Conservation (phyloP, 2,329 filamentous ascomycete species). For the Cadophora malorum region DNA sequence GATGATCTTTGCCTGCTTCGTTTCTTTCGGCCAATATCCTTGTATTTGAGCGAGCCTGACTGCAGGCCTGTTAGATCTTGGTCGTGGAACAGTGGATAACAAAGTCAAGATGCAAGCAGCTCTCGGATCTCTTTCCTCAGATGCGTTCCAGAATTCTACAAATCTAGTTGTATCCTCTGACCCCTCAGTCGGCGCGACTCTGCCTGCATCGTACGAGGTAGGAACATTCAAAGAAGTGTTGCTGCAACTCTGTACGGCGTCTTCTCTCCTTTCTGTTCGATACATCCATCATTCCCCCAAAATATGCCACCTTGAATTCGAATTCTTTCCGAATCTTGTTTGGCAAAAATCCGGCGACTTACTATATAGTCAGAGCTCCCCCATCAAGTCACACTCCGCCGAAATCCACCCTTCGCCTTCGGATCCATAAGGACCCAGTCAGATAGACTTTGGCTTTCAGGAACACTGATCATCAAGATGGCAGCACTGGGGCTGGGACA, state of each 20-base stretch:
- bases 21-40: background rate
- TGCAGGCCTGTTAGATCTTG: background rate
- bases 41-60: background rate
- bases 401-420: slow-evolving; percentile 6
- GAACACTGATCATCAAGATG: slow-evolving; percentile 1
- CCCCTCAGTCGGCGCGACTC: background rate
- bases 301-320: background rate
- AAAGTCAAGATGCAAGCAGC: background rate
- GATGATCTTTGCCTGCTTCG: slow-evolving; percentile 9
- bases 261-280: no score
- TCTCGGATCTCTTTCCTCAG: slow-evolving; percentile 10
- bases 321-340: background rate
- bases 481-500: slow-evolving; percentile 17
- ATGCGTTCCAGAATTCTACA: background rate
- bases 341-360: background rate
- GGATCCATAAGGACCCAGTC: background rate
- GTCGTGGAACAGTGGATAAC: background rate
- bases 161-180: background rate
- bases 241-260: background rate
- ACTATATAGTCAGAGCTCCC: background rate
- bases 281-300: background rate
- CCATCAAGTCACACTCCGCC: background rate
- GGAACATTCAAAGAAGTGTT: background rate
- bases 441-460: background rate
- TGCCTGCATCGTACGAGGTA: background rate